Conservation (phyloP, 2,329 filamentous ascomycete genomes). For the Verticillium nubilum region DNA sequence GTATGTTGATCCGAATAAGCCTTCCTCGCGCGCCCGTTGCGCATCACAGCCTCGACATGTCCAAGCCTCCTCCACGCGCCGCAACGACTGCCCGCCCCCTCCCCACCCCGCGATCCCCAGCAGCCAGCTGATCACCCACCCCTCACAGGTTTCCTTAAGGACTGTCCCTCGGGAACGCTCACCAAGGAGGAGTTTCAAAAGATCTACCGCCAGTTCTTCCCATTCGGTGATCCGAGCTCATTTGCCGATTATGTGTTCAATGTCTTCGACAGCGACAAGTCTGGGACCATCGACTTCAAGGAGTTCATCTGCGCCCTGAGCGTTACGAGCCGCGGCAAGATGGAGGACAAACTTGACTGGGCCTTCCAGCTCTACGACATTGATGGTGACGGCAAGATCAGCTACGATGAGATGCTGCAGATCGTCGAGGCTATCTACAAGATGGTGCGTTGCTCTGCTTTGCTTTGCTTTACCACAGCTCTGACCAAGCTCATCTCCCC, state of each 20-base stretch:
- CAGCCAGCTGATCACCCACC: background rate
- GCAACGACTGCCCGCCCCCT: background rate
- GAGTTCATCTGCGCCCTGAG: slow-evolving; percentile 98
- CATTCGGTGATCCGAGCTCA: slow-evolving; percentile 92
- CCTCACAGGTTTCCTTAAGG: slow-evolving; percentile 82
- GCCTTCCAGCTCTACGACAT: slow-evolving; percentile 99
- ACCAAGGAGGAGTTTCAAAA: slow-evolving; percentile 99
- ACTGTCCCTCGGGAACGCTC: slow-evolving; percentile 94
- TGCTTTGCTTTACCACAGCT: background rate
- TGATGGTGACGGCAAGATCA: slow-evolving; percentile 97
- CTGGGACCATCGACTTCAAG: slow-evolving; percentile 97
- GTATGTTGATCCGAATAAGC: slow-evolving; percentile 41
- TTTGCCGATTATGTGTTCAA: slow-evolving; percentile 99
- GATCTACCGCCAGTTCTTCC: slow-evolving; percentile 99
- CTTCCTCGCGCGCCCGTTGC: background rate
- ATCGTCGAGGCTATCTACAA: slow-evolving; percentile 99
- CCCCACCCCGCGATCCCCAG: background rate
- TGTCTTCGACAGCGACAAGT: slow-evolving; percentile 96
- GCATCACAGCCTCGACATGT: background rate
- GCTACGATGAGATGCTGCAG: slow-evolving; percentile 97
- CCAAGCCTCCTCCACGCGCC: slow-evolving; percentile 1
- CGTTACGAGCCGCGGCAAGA: slow-evolving; percentile 94
- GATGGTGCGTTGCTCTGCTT: slow-evolving; percentile 60
- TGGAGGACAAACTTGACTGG: slow-evolving; percentile 99
- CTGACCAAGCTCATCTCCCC: too few relatives aligned